A percentile compares a stretch with the other conserved stretches of the same genome.
phyloP scores from a whole-genome alignment of 345 rosid genomes.

The Eucalyptus coolabah region DNA sequence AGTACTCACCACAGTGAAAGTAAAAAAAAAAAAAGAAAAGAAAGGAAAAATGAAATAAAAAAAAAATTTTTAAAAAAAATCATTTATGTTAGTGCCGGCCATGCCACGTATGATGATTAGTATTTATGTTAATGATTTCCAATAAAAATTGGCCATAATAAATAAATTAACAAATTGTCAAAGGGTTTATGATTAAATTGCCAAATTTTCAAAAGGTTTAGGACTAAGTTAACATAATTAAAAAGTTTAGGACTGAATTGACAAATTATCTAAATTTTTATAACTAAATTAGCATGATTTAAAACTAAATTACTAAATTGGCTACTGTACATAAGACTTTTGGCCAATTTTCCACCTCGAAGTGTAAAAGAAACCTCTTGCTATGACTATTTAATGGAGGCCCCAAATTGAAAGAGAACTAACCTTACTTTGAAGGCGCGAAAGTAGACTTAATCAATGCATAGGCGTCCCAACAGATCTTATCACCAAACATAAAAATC shows the following conservation, averaged over 20 bases:
- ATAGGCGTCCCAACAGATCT: background rate
- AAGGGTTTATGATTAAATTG: background rate
- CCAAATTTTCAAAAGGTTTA: background rate
- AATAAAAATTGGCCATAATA: too few species aligned
- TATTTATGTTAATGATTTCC: too few species aligned
- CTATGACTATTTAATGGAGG: background rate
- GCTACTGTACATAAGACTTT: background rate
- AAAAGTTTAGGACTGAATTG: background rate
- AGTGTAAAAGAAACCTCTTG: background rate
- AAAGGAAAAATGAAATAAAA: background rate
- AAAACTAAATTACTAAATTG: too few species aligned
- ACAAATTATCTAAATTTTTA: background rate
- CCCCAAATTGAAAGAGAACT: background rate
- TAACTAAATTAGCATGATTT: background rate
- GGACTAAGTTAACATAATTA: background rate
- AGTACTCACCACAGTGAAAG: background rate
- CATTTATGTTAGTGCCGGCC: rapidly evolving
- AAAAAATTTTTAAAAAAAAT: rapidly evolving
- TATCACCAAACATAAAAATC: background rate
- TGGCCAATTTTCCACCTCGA: background rate
- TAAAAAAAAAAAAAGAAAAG: rapidly evolving
- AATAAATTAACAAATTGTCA: too few species aligned
- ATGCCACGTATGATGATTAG: rapidly evolving
- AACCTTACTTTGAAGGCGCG: background rate
- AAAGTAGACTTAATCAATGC: background rate